phyloP scores from a whole-genome alignment of 148 eudicot species.

The Silene latifolia region DNA sequence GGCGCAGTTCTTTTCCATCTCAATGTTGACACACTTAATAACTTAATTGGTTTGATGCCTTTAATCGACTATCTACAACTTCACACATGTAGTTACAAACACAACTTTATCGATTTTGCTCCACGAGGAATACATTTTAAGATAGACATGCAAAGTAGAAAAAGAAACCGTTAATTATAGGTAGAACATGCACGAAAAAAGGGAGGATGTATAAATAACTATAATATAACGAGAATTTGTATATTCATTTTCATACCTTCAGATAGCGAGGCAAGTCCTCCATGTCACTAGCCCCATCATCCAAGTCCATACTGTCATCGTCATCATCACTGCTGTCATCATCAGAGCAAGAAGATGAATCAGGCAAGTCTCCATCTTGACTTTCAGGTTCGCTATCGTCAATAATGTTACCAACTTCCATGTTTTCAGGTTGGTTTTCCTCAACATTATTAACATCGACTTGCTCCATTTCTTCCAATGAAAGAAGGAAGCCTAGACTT shows the following conservation, averaged over 20 bases:
- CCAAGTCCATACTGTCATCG: neutral
- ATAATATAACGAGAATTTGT: neutral
- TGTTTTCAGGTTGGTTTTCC: slow-evolving; percentile 2
- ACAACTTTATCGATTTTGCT: neutral
- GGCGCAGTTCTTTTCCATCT: no score
- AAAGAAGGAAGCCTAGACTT: neutral
- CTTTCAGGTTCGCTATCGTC: neutral
- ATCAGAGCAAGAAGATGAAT: neutral
- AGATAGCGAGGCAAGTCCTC: neutral
- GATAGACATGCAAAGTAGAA: neutral
- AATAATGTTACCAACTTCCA: neutral
- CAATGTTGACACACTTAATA: no score
- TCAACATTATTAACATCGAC: neutral
- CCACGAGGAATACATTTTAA: neutral
- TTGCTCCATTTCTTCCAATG: neutral
- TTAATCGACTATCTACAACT: neutral
- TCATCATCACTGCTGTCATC: neutral
- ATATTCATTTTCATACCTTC: neutral
- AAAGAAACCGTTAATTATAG: neutral
- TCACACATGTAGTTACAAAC: neutral
- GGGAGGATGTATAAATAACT: neutral
- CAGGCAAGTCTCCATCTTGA: neutral
- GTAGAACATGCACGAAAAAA: neutral
- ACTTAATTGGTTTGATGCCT: neutral
- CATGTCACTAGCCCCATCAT: neutral